Evolutionary conservation across 495 filamentous ascomycete genomes (phyloP), one percentile per base, ranked within the genome.

Genomic region (Penicillium silybi): DNA sequence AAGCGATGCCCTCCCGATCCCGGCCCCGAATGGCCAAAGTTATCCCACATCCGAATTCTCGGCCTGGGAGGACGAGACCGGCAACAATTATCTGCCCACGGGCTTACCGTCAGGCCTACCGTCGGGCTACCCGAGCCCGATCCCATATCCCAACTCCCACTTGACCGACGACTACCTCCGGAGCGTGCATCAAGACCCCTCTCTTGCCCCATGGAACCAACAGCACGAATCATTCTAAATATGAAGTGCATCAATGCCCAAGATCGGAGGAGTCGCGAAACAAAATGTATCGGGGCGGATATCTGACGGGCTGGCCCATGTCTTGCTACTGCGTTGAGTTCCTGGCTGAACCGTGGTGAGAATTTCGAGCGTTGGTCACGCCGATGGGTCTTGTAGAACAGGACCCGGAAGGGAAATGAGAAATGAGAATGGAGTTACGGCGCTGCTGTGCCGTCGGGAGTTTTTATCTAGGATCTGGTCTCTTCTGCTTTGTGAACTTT

Each of bases 101-200:
- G 39, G 29, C 3, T 23, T 23, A 3, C 38, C 27, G 0, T 34
- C 57, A 6, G 48, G 32, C 16, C 11, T 23, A 3, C 38, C 27
- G 0, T 34, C 57, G 6, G 48, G 32, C 16, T 8, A 44, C 13
- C 18, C 57, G 13, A 58, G 41, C 48, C 52, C 58, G 0, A 40
- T 37, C 27, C 41, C 48, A 34, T 58, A 56, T 44, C 6, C 41
- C 1, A 20, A 32, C 23, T 17, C 45, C 0, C 26, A 46, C 4
- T 29, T 48, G 27, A 10, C 29, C 0, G 17, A 48, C 25, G 13
- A 37, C 20, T 52, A 49, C 17, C 41, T 45, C 6, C 37, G 29
- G 1, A 29, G 35, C 22, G 42, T 62, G 54, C 58, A 61, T 20
- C 51, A 34, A 10, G 38, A 55, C 11, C 43, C 48, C 4, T 50